Base-by-base conservation (phyloP, 2,329 filamentous ascomycete species). In the Monosporascus sp. region DNA sequence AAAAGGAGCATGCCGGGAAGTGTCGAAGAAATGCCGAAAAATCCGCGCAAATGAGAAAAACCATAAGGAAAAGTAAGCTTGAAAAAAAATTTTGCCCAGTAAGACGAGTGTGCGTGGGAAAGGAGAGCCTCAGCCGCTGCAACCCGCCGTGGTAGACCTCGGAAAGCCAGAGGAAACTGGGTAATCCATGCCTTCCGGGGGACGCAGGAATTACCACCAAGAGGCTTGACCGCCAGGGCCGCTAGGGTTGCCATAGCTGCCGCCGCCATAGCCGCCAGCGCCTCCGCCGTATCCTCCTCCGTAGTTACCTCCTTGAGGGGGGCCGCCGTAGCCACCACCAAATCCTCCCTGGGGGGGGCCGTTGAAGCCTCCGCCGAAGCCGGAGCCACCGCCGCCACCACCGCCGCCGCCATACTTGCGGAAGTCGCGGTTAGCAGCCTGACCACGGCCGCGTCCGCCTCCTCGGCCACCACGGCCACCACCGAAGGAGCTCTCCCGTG, bases 401-500 rank as follows among this genome's bases (percentile, higher is more conserved):
- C 72, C 74, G 56, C 75, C 77, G 43, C 70, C 86, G 53, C 83
- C 85, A 57, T 82, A 84, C 73, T 91, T 91, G 76, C 94, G 91
- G 79, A 94, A 91, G 72, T 97, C 94, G 69, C 92, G 91, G 73
- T 86, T 96, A 65, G 87, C 78, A 67, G 73, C 74, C 64, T 79
- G 77, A 63, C 88, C 87, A 68, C 88, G 84, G 56, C 88, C 87
- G 68, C 89, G 86, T 55, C 91, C 86, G 58, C 88, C 82, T 60
- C 84, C 78, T 56, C 85, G 78, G 22, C 77, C 72, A 48, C 81
- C 75, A 55, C 86, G 79, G 52, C 86, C 74, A 52, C 86, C 73
- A 51, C 91, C 89, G 63, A 85, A 96, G 65, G 89, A 89, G 60
- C 91, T 89, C 76, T 99, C 94, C 59, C 94, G 91, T 66, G 94